phyloP scores from a whole-genome alignment of 202 grass and related monocot genomes.

The Tripidium arundinaceum region DNA sequence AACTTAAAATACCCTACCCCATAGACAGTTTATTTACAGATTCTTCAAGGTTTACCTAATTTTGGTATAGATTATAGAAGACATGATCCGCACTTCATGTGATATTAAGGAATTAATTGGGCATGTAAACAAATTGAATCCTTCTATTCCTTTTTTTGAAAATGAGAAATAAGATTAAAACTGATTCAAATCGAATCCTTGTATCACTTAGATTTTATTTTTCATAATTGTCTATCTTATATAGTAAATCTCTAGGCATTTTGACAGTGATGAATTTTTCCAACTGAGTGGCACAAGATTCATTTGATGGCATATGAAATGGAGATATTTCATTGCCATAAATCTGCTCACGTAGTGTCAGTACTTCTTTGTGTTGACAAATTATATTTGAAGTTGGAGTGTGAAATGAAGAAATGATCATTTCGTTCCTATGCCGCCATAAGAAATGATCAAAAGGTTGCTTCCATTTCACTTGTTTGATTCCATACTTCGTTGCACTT shows the following conservation, averaged over 20 bases:
- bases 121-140: background rate
- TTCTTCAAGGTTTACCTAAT: constrained; percentile 15
- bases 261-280: background rate
- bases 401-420: constrained; percentile 26
- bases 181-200: background rate
- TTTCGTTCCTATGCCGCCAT: constrained; percentile 16
- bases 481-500: background rate
- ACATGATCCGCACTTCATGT: constrained; percentile 13
- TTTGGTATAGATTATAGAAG: constrained; percentile 13
- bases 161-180: background rate
- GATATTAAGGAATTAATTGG: constrained; percentile 14
- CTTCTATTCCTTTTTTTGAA: background rate
- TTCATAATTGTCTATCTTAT: background rate
- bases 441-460: constrained; percentile 40
- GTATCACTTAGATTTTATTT: background rate
- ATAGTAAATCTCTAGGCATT: background rate
- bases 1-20: background rate
- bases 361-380: constrained; percentile 5
- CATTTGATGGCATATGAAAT: background rate
- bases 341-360: constrained; percentile 5
- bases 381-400: constrained; percentile 12
- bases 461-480: constrained; percentile 36
- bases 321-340: background rate
- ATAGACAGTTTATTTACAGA: constrained; percentile 8
- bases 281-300: background rate